Conservation (phyloP, 768 basidiomycete genomes). For the Boletus vermiculosoides region DNA sequence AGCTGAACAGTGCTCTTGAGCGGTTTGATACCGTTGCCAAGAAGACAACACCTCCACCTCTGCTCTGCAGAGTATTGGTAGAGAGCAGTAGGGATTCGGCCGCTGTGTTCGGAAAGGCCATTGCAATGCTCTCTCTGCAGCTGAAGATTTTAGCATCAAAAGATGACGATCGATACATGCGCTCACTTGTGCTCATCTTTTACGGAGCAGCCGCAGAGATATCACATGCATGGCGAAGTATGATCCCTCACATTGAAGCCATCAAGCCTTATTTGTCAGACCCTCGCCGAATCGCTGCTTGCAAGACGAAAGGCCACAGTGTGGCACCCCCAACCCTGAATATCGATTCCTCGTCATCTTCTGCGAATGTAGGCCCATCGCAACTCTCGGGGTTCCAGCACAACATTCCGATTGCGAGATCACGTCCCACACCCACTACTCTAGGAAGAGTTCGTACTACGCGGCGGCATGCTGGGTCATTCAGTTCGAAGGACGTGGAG, state of each 20-base stretch:
- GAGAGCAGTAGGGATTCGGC: slow-evolving; percentile 85
- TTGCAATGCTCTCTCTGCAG: slow-evolving; percentile 78
- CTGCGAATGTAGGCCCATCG: slow-evolving; percentile 29
- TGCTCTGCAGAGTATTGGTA: slow-evolving; percentile 73
- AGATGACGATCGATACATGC: slow-evolving; percentile 84
- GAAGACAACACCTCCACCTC: slow-evolving; percentile 62
- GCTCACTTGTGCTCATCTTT: slow-evolving; percentile 82
- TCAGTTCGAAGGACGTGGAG: slow-evolving; percentile 89
- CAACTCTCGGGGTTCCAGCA: slow-evolving; percentile 21
- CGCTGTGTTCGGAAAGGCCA: slow-evolving; percentile 81
- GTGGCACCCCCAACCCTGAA: slow-evolving; percentile 24
- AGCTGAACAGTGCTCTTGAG: slow-evolving; percentile 85
- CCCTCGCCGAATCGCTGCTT: slow-evolving; percentile 35
- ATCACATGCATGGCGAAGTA: slow-evolving; percentile 76
- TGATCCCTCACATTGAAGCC: slow-evolving; percentile 67
- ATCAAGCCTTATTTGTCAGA: slow-evolving; percentile 64
- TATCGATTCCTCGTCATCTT: slow-evolving; percentile 27
- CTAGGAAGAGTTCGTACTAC: slow-evolving; percentile 52
- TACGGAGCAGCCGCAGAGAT: slow-evolving; percentile 91
- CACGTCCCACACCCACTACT: slow-evolving; percentile 26
- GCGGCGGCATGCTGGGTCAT: slow-evolving; percentile 90
- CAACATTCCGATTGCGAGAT: slow-evolving; percentile 31
- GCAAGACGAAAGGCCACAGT: slow-evolving; percentile 29
- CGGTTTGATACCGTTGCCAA: slow-evolving; percentile 84
- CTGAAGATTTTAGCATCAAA: slow-evolving; percentile 69